These are phyloP conservation scores for Kluyveromyces siamensis DNA, from an alignment of 805 yeast species.

Conservation along the genomic window DNA sequence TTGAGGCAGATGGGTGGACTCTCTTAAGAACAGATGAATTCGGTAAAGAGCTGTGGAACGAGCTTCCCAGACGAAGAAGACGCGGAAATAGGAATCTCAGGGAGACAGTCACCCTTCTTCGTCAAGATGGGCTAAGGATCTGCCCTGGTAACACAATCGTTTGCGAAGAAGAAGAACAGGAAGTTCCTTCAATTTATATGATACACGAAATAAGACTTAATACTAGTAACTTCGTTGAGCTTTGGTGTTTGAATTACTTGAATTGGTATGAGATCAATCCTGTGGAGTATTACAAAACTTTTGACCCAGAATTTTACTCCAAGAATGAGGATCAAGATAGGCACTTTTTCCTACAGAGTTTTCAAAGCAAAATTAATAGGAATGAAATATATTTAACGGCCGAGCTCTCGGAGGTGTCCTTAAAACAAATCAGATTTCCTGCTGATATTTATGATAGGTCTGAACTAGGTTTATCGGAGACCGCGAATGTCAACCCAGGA, in stretches of 20 bases:
- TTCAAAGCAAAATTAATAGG: slow-evolving; percentile 15
- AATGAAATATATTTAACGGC: slow-evolving; percentile 52
- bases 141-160: slow-evolving; percentile 46
- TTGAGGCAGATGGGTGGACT: slow-evolving; percentile 21
- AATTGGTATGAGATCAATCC: slow-evolving; percentile 33
- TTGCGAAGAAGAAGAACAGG: slow-evolving; percentile 27
- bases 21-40: slow-evolving; percentile 20
- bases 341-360: slow-evolving; percentile 11
- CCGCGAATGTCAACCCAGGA: background rate
- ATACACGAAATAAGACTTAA: slow-evolving; percentile 46
- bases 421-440: slow-evolving; percentile 35
- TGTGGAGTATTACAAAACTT: slow-evolving; percentile 20
- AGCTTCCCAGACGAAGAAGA: slow-evolving; percentile 13
- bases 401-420: slow-evolving; percentile 34
- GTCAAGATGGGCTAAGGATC: slow-evolving; percentile 42
- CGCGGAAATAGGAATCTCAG: slow-evolving; percentile 6
- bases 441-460: slow-evolving; percentile 36
- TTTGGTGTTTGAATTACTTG: slow-evolving; percentile 42
- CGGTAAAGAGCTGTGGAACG: slow-evolving; percentile 16
- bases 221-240: slow-evolving; percentile 36
- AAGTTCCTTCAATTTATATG: slow-evolving; percentile 35
- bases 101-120: slow-evolving; percentile 24
- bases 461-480: slow-evolving; percentile 18
- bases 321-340: slow-evolving; percentile 6
- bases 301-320: slow-evolving; percentile 15